A percentile compares a stretch with the other conserved stretches of the same genome.
Evolutionary conservation across 345 rosid genomes (phyloP).

Genomic region (Balakata baccata): DNA sequence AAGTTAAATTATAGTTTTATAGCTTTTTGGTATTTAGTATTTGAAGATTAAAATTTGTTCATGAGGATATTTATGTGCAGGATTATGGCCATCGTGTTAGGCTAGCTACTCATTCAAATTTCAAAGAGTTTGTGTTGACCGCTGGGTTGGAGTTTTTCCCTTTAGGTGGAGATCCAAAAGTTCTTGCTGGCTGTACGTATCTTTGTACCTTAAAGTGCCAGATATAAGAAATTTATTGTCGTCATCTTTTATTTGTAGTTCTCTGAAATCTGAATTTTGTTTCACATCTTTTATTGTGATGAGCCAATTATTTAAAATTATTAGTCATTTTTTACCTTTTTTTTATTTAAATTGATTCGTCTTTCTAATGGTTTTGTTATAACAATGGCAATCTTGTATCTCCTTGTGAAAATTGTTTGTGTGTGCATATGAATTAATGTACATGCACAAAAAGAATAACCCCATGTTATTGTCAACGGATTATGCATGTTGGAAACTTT

Average conservation of each 20-base stretch:
- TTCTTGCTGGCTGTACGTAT: conserved; percentile 93
- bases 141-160: conserved; percentile 97
- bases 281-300: background rate
- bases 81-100: conserved; percentile 99
- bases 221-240: conserved; percentile 3
- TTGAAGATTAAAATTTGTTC: conserved; percentile 3
- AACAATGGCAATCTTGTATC: background rate
- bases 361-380: background rate
- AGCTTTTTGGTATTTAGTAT: background rate
- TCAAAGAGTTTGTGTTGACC: conserved; percentile 93
- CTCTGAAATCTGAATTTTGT: background rate
- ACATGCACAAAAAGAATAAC: background rate
- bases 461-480: background rate
- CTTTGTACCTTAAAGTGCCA: conserved; percentile 38
- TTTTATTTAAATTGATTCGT: background rate
- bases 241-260: background rate
- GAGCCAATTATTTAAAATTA: background rate
- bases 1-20: background rate
- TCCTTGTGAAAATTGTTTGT: background rate
- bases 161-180: conserved; percentile 96
- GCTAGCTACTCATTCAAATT: conserved; percentile 96
- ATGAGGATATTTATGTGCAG: conserved; percentile 46
- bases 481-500: conserved; percentile 1
- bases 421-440: conserved; percentile 3
- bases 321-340: background rate